Conservation (phyloP, 2,329 filamentous ascomycete genomes). For the Fusarium drepaniforme region DNA sequence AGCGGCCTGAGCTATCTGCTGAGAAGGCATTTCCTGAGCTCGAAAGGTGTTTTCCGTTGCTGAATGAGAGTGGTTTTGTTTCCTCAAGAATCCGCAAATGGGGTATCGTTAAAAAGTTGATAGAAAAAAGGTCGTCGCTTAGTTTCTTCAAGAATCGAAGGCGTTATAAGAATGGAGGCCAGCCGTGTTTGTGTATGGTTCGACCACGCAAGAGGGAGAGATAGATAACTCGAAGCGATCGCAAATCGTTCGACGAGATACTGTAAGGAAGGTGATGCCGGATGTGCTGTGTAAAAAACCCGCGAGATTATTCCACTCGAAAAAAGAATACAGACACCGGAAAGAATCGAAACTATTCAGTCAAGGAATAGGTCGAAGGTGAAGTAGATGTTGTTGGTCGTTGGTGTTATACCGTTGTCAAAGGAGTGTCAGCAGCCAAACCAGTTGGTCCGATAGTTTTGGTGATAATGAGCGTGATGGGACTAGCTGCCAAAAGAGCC, state of each 20-base stretch:
- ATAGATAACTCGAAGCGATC: conserved; percentile 32
- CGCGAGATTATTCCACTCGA: conserved; percentile 43
- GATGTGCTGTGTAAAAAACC: conserved; percentile 37
- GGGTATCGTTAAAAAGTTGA: conserved; percentile 35
- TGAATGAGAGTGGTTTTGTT: conserved; percentile 23
- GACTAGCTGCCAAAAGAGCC: conserved; percentile 49
- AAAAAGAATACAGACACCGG: conserved; percentile 37
- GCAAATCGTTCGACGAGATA: conserved; percentile 25
- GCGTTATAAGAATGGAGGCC: conserved; percentile 19
- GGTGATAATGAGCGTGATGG: conserved; percentile 47
- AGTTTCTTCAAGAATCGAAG: conserved; percentile 30
- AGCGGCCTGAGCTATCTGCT: conserved; percentile 59
- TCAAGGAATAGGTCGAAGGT: conserved; percentile 17
- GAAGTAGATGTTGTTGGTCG: conserved; percentile 12
- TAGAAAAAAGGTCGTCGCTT: conserved; percentile 29
- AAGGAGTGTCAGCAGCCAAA: conserved; percentile 70
- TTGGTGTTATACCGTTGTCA: conserved; percentile 31
- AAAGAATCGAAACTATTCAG: conserved; percentile 24
- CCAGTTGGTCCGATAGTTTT: conserved; percentile 61
- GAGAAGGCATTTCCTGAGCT: conserved; percentile 62
- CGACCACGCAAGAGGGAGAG: conserved; percentile 17
- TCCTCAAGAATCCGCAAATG: conserved; percentile 33
- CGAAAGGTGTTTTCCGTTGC: conserved; percentile 25
- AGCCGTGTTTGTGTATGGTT: neutral
- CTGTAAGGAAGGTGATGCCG: conserved; percentile 19